These are phyloP conservation scores for Erodium trifolium DNA, from an alignment of 441 rosid genomes.

Conservation along the genomic window DNA sequence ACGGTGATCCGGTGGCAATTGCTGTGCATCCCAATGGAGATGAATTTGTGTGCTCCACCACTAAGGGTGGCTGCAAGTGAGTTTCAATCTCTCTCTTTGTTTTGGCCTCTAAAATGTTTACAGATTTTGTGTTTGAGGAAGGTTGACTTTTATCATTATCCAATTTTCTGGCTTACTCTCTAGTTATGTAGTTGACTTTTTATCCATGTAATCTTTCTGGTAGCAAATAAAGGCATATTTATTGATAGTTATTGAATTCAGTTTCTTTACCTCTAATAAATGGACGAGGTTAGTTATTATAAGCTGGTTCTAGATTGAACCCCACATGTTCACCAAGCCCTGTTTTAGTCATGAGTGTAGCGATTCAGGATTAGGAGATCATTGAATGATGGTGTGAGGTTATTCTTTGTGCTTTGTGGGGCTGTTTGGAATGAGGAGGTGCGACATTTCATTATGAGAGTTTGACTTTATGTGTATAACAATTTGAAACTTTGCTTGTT, in stretches of 20 bases:
- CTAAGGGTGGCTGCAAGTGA: constrained; percentile 80
- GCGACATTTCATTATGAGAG: neutral
- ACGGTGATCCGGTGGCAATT: constrained; percentile 57
- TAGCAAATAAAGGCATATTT: neutral
- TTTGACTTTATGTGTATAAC: neutral
- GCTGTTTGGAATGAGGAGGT: neutral
- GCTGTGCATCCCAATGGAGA: constrained; percentile 86
- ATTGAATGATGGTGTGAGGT: neutral
- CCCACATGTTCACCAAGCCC: neutral
- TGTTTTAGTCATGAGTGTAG: neutral
- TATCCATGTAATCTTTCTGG: neutral
- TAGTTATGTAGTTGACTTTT: neutral
- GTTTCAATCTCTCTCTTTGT: constrained; percentile 18
- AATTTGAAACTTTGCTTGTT: neutral
- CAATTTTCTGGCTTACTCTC: neutral
- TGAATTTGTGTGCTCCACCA: constrained; percentile 64
- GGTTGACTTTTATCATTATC: neutral
- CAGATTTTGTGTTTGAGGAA: neutral
- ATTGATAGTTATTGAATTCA: neutral
- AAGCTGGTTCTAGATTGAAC: neutral
- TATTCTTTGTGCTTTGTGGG: neutral
- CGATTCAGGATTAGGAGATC: neutral
- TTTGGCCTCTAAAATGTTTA: neutral
- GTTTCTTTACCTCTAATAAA: neutral
- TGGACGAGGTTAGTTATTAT: neutral